A percentile compares a stretch with the other conserved stretches of the same genome.
Evolutionary conservation across 305 asterid genomes (phyloP).

Genomic region (Fraxinus floribunda): DNA sequence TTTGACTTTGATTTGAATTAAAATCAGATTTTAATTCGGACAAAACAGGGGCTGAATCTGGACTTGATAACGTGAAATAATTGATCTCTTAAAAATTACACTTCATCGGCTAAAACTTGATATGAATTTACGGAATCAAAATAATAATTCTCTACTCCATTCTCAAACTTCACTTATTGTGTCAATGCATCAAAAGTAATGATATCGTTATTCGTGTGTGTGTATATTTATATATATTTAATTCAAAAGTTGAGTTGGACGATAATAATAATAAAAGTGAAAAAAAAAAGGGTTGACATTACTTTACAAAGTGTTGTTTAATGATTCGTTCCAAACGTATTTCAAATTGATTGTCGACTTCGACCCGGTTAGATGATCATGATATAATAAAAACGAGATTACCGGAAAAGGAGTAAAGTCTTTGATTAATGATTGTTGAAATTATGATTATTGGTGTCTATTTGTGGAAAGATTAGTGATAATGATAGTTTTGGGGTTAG

Average conservation of each 20-base stretch:
- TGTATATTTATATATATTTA: no score
- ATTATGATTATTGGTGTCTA: constrained; percentile 31
- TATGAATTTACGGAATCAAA: neutral
- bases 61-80: neutral
- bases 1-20: no score
- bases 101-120: neutral
- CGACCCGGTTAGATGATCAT: neutral
- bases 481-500: constrained; percentile 45
- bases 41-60: no score
- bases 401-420: neutral
- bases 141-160: neutral
- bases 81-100: neutral
- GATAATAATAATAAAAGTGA: no score
- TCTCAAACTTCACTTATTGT: neutral
- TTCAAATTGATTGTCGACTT: no score
- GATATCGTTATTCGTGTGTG: neutral
- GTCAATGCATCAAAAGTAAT: neutral
- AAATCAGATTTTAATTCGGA: no score
- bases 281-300: neutral
- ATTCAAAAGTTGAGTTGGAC: no score
- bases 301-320: neutral
- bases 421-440: constrained; percentile 28
- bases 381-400: neutral
- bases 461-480: constrained; percentile 54
- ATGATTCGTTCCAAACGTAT: neutral